Base-by-base conservation (phyloP, 129 eudicot species). In the Arctium lappa region DNA sequence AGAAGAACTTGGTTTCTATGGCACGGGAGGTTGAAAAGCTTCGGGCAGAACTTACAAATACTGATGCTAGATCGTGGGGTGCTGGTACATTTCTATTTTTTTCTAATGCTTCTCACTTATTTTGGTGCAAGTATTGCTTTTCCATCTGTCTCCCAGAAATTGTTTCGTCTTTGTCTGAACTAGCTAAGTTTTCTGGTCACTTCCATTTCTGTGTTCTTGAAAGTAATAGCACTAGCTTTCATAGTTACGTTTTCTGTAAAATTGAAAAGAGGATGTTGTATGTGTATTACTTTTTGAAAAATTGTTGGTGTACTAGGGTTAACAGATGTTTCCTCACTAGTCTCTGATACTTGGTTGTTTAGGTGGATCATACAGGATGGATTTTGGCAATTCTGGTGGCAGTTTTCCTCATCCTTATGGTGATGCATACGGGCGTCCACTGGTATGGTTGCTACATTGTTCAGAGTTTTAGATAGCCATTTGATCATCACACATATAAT, bases 1-100 rank as follows among this genome's bases (percentile, higher is more conserved):
- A 92, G 83, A 90, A 88, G 85, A 90, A 90, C 75, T 79, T 92
- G 90, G 79, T 90, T 48, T 85, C 88, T 15, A 86, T 90, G 94
- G 91, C 92, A 74, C 89, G 93, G 13, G 94, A 92, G 79, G 89
- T 91, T 81, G 97, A 90, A 86, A 92, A 84, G 89, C 90, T 93
- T 50, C 89, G 96, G 0, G 88, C 95, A 11, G 97, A 91, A 82
- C 91, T 88, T 83, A 60, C 91, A 50, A 89, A 36, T 86, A 77
- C 91, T 75, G 89, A 89, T 86, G 86, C 79, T 68, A 86, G 94
- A 89, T 79, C 89, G 10, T 89, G 92, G 96, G 81, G 82, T 85
- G 79, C 92, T 82, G 98, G 97, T 93, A 81, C 73, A 8, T 73
- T 48, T 69, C 40, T 80, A 15, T 46, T 48, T 79, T 38, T 37